phyloP scores from a whole-genome alignment of 2,329 filamentous ascomycete genomes.

The Myriosclerotinia duriaeana region DNA sequence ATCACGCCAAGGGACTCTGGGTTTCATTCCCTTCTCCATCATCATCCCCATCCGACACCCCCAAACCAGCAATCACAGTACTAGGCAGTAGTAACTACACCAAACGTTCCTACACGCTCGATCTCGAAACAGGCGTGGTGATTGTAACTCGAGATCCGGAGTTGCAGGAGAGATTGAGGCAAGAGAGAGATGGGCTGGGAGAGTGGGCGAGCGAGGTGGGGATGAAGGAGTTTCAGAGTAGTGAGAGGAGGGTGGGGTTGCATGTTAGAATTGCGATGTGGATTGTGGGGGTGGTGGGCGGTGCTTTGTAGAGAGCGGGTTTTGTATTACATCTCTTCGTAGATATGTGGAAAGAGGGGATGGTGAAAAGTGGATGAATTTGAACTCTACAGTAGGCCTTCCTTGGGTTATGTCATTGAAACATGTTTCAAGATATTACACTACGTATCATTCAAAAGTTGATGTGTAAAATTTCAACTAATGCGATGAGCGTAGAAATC shows the following conservation, averaged over 20 bases:
- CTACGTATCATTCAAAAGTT: neutral
- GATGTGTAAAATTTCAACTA: neutral
- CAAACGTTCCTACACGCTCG: slow-evolving; percentile 85
- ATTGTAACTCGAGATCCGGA: slow-evolving; percentile 76
- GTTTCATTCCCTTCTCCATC: slow-evolving; percentile 56
- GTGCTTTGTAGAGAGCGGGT: slow-evolving; percentile 63
- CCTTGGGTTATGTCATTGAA: neutral
- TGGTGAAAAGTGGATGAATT: neutral
- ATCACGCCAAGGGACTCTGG: slow-evolving; percentile 97
- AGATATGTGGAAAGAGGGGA: neutral
- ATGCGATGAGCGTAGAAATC: neutral
- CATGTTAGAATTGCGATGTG: slow-evolving; percentile 90
- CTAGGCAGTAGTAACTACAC: slow-evolving; percentile 96
- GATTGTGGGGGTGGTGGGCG: slow-evolving; percentile 83
- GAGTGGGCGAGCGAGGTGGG: slow-evolving; percentile 68
- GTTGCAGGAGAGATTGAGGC: slow-evolving; percentile 69
- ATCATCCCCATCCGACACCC: neutral
- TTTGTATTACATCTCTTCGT: neutral
- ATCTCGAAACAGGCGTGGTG: slow-evolving; percentile 84
- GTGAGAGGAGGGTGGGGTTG: slow-evolving; percentile 80
- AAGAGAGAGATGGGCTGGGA: slow-evolving; percentile 79
- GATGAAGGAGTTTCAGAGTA: slow-evolving; percentile 74
- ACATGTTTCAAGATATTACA: neutral
- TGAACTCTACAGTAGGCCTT: neutral
- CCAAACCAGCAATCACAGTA: slow-evolving; percentile 45